Base-by-base conservation (phyloP, 345 rosid genomes). In the Microcos paniculata region DNA sequence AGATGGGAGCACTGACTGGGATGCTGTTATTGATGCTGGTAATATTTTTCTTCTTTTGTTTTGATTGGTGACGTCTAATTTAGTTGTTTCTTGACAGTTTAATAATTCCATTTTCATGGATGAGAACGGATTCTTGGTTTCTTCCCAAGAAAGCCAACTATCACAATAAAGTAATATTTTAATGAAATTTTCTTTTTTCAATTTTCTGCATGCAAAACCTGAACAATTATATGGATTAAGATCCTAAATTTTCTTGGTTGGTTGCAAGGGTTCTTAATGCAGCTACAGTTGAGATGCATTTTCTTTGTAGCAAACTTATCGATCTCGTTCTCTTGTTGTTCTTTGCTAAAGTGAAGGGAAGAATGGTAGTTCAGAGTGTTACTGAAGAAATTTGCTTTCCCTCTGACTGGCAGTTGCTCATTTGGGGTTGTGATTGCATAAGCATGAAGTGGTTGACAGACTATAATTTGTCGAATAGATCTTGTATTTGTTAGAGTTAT, bases 11-110 rank as follows among this genome's bases (percentile, higher is more conserved):
- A 86, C 92, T 52, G 86, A 89, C 68, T 95, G 99, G 99, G 99
- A 95, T 84, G 84, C 90, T 31, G 94, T 92, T 70, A 95, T 95
- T 76, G 97, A 92, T 84, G 90, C 98, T 82, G 99, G 99, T 93
- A 71, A 78, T 81, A 53, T 10, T 45, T 21, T 72, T 55, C 56
- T 2, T 33, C 6, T 15, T 58, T 15, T 72, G 4, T 40, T 65
- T 26, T 8, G 11, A 15, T n/a, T 48, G 15, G 19, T 74, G 62
- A 16, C 30, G 62, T 58, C 38, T 24, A 6, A 19, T 33, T 78
- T 70, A 9, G 38, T 77, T 78, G 31, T 21, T 62, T 38, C 8
- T 16, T 19, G 21, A 8, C 23, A 10, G 42, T 49, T 74, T 12
- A 1, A 19, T 30, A 35, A 33, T 62, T 35, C 64, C n/a, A 30